Conservation (phyloP, 2,329 filamentous ascomycete genomes). For the Clonostachys rhizophaga region DNA sequence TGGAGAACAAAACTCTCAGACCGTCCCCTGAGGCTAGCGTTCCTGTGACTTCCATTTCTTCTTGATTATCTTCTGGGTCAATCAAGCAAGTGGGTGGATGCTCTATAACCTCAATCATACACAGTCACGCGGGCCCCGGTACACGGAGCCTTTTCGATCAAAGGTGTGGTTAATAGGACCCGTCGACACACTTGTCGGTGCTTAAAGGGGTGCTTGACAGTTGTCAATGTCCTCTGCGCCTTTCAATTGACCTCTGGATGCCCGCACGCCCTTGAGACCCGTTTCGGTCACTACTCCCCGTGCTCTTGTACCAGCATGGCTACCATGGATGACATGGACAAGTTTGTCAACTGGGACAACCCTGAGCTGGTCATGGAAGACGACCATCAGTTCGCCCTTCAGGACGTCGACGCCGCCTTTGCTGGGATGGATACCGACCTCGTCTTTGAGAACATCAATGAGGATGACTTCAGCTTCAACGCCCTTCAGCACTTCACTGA, state of each 20-base stretch:
- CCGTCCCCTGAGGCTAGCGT: conserved; percentile 1
- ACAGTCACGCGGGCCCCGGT: not conserved
- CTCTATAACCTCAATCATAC: not conserved
- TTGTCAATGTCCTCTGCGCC: no score
- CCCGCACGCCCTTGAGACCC: not conserved
- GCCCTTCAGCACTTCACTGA: conserved; percentile 52
- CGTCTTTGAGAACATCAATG: conserved; percentile 49
- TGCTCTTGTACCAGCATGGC: conserved; percentile 16
- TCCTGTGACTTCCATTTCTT: conserved; percentile 6
- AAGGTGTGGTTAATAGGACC: no score
- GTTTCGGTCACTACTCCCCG: not conserved
- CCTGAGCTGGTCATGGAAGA: conserved; percentile 15
- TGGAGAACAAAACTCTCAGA: conserved; percentile 1
- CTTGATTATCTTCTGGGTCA: not conserved
- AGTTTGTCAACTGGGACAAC: conserved; percentile 59
- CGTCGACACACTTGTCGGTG: no score
- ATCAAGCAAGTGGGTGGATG: not conserved
- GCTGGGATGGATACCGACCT: conserved; percentile 36
- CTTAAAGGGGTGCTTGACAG: no score
- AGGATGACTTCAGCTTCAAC: conserved; percentile 55
- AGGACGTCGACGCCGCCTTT: conserved; percentile 10
- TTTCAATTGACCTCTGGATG: no score
- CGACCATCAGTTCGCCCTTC: conserved; percentile 9
- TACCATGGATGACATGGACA: conserved; percentile 50
- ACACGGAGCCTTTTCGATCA: no score